Conservation (phyloP, 2,329 filamentous ascomycete genomes). For the Cadophora sp. region DNA sequence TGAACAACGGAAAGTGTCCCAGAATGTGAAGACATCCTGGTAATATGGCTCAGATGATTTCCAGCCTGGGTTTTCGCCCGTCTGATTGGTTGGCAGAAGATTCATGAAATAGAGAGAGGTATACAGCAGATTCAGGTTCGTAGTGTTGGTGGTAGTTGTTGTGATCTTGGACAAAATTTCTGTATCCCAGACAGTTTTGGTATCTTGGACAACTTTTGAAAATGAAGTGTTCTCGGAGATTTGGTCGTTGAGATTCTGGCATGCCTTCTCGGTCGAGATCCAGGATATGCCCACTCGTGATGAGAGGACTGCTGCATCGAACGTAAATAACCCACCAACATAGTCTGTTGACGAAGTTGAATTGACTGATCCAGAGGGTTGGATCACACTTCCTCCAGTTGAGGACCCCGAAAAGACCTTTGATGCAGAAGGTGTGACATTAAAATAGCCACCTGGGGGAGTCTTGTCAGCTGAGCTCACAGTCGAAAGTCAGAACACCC, state of each 20-base stretch:
- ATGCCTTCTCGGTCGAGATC: conserved; percentile 56
- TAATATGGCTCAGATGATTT: conserved; percentile 69
- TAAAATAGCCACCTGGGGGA: conserved; percentile 38
- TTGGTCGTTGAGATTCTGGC: conserved; percentile 54
- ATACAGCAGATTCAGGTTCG: conserved; percentile 67
- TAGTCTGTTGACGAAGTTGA: conserved; percentile 48
- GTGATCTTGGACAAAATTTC: conserved; percentile 69
- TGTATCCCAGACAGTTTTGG: conserved; percentile 63
- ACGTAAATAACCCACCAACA: conserved; percentile 57
- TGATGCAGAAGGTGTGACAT: conserved; percentile 31
- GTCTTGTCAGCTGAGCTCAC: conserved; percentile 6
- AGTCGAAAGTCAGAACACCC: conserved; percentile 43
- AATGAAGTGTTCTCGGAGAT: conserved; percentile 52
- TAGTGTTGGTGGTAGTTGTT: conserved; percentile 61
- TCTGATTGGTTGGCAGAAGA: conserved; percentile 72
- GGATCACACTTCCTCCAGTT: conserved; percentile 41
- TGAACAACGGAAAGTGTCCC: conserved; percentile 68
- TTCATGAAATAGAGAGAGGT: conserved; percentile 70
- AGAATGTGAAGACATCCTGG: conserved; percentile 74
- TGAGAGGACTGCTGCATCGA: conserved; percentile 50
- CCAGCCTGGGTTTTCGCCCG: conserved; percentile 74
- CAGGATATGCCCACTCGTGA: conserved; percentile 60
- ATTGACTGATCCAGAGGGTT: conserved; percentile 42
- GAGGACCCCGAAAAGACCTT: conserved; percentile 42
- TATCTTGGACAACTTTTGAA: conserved; percentile 50